Evolutionary conservation across 2,329 filamentous ascomycete species (phyloP).

Genomic region (Tolypocladium paradoxum): DNA sequence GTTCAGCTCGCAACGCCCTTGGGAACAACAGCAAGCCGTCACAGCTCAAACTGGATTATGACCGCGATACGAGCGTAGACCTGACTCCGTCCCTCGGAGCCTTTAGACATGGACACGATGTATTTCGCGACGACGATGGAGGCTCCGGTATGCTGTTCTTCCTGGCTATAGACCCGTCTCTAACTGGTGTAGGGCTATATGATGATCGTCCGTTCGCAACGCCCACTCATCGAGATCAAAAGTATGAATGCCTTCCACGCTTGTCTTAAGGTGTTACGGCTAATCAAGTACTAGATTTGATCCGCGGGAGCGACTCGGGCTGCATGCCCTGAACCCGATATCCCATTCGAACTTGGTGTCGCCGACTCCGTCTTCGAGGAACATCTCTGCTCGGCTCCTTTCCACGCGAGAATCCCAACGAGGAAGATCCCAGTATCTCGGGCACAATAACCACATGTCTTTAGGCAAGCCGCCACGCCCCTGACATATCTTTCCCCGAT

Average conservation of each 20-base stretch:
- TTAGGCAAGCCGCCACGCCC: constrained; percentile 5
- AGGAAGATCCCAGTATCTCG: constrained; percentile 8
- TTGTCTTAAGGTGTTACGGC: neutral
- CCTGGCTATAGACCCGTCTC: neutral
- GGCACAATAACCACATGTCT: constrained; percentile 3
- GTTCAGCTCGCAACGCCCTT: constrained; percentile 10
- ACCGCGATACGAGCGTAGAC: constrained; percentile 5
- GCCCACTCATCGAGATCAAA: constrained; percentile 12
- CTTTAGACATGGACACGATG: constrained; percentile 14
- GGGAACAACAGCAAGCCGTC: constrained; percentile 8
- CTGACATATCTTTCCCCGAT: neutral
- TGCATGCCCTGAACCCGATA: constrained; percentile 25
- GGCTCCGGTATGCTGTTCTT: constrained; percentile 11
- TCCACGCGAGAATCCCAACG: constrained; percentile 12
- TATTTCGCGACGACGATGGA: constrained; percentile 19
- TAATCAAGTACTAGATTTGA: constrained; percentile 17
- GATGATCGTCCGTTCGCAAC: constrained; percentile 11
- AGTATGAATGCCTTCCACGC: constrained; percentile 8
- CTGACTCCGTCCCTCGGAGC: constrained; percentile 8
- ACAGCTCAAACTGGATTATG: constrained; percentile 8
- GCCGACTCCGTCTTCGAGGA: constrained; percentile 20
- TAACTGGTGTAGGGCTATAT: constrained; percentile 14
- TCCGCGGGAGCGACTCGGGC: constrained; percentile 19
- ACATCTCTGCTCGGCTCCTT: constrained; percentile 14
- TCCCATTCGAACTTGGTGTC: constrained; percentile 27